These are phyloP conservation scores for Aspergillus terreus DNA, from an alignment of 2,329 filamentous ascomycete species.

Conservation along the genomic window DNA sequence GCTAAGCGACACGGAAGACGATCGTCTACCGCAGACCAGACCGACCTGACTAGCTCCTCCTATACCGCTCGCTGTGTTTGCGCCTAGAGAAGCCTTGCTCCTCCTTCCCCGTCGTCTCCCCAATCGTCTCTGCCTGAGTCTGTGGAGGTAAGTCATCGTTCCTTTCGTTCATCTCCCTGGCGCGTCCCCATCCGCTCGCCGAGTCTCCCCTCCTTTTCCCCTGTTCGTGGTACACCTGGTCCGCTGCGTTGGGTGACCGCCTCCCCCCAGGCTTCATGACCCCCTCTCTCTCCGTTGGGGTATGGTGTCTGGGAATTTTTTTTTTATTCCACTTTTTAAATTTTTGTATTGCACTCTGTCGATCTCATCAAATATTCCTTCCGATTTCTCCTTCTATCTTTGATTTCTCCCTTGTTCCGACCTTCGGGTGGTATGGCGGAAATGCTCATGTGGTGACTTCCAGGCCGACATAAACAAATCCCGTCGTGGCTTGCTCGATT, in stretches of 20 bases:
- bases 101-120: conserved; percentile 8
- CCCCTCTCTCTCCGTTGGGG: not conserved
- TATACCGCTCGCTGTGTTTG: conserved; percentile 15
- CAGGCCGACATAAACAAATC: conserved; percentile 30
- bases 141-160: conserved; percentile 18
- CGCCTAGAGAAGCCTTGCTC: conserved; percentile 14
- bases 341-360: not conserved
- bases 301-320: not conserved
- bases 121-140: conserved; percentile 10
- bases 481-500: conserved; percentile 23
- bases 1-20: conserved; percentile 40
- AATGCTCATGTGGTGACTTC: conserved; percentile 12
- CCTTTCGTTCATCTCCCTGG: conserved; percentile 11
- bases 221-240: not conserved
- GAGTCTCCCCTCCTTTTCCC: not conserved
- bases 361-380: not conserved
- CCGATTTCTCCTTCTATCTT: not conserved
- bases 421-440: not conserved
- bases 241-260: not conserved
- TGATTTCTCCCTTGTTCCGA: not conserved
- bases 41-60: conserved; percentile 17
- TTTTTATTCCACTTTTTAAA: not conserved
- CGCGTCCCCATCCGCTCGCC: conserved; percentile 5
- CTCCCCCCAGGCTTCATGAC: conserved; percentile 6
- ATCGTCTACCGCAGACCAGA: conserved; percentile 28